These are phyloP conservation scores for Ceratobasidium sp. DNA, from an alignment of 1,284 basidiomycete species.

Conservation along the genomic window DNA sequence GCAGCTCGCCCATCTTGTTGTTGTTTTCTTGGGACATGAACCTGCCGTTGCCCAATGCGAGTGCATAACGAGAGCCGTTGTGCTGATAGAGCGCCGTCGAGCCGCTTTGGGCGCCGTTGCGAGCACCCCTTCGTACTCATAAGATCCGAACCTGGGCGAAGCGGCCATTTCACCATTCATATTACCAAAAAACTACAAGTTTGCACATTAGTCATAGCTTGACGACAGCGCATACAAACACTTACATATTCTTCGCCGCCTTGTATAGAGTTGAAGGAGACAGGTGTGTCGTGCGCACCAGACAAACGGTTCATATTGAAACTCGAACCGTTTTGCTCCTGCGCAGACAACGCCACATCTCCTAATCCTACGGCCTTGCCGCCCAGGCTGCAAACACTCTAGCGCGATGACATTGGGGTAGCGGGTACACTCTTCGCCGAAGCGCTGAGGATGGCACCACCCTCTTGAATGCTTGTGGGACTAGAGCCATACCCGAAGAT, in stretches of 20 bases:
- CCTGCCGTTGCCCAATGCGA: slow-evolving; percentile 57
- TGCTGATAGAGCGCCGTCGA: slow-evolving; percentile 84
- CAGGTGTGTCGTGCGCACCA: slow-evolving; percentile 7
- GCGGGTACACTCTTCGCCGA: slow-evolving; percentile 39
- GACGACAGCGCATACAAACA: slow-evolving; percentile 46
- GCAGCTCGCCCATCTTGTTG: slow-evolving; percentile 84
- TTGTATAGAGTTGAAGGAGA: slow-evolving; percentile 28
- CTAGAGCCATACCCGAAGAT: slow-evolving; percentile 52
- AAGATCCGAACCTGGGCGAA: slow-evolving; percentile 51
- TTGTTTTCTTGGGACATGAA: slow-evolving; percentile 51
- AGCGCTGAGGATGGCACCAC: neutral
- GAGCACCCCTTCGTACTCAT: slow-evolving; percentile 63
- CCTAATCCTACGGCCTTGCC: slow-evolving; percentile 10
- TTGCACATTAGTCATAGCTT: neutral
- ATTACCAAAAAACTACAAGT: slow-evolving; percentile 3
- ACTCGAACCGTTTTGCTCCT: slow-evolving; percentile 10
- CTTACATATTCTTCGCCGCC: slow-evolving; percentile 23
- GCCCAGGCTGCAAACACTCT: slow-evolving; percentile 5
- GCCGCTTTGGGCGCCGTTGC: slow-evolving; percentile 57
- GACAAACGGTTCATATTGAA: slow-evolving; percentile 33
- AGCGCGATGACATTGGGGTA: slow-evolving; percentile 36
- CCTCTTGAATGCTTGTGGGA: neutral
- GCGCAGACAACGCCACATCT: slow-evolving; percentile 3
- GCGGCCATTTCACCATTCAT: slow-evolving; percentile 55
- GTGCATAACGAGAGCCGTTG: slow-evolving; percentile 75